Evolutionary conservation across 2,329 filamentous ascomycete species (phyloP).

Genomic region (Aspergillus pseudoviridinutans): DNA sequence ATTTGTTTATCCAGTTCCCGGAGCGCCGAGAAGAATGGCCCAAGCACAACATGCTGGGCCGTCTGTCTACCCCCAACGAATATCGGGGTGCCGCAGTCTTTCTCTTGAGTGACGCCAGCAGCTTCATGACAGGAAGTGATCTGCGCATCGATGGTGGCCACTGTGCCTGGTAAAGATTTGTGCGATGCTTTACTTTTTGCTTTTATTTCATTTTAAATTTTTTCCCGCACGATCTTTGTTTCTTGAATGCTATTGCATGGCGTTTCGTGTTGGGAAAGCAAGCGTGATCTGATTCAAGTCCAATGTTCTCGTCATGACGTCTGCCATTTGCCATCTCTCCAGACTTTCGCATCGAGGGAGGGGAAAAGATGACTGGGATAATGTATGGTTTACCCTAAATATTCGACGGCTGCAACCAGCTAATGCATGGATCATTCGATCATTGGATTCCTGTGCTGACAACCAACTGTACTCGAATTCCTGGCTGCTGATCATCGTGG

Average conservation of each 20-base stretch:
- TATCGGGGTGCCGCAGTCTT: slow-evolving; percentile 57
- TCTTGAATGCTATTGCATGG: background rate
- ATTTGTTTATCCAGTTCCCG: slow-evolving; percentile 58
- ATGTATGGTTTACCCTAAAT: slow-evolving; percentile 7
- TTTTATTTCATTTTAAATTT: slow-evolving; percentile 1
- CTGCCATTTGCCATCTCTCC: background rate
- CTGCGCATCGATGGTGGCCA: slow-evolving; percentile 54
- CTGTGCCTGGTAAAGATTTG: slow-evolving; percentile 46
- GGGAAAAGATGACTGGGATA: slow-evolving; percentile 1
- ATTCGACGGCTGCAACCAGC: slow-evolving; percentile 2
- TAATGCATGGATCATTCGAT: background rate
- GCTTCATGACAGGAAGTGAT: slow-evolving; percentile 55
- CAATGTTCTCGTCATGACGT: background rate
- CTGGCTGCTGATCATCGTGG: too few relatives aligned
- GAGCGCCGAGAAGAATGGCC: slow-evolving; percentile 78
- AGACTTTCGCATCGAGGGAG: background rate
- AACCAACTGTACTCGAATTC: background rate
- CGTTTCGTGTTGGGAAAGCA: slow-evolving; percentile 5
- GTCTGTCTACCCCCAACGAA: slow-evolving; percentile 64
- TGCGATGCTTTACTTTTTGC: background rate
- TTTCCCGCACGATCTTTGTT: background rate
- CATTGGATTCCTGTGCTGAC: too few relatives aligned
- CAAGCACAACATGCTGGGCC: slow-evolving; percentile 77
- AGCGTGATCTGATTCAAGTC: slow-evolving; percentile 4
- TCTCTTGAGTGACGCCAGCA: slow-evolving; percentile 47